Evolutionary conservation across 345 rosid species (phyloP).

Genomic region (Iberis pinnata): DNA sequence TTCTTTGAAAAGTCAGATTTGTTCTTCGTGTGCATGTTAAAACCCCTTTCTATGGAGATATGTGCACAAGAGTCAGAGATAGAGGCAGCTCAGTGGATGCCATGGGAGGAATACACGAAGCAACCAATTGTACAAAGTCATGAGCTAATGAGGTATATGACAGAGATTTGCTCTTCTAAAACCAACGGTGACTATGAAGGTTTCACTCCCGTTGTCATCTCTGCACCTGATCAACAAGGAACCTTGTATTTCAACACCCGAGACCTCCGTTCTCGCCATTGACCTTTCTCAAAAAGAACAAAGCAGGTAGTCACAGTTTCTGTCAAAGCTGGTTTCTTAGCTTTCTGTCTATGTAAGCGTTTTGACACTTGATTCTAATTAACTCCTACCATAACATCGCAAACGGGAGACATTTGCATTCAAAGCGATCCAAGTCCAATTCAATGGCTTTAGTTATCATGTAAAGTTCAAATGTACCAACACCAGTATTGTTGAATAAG

Average conservation of each 20-base stretch:
- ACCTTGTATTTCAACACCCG: constrained; percentile 28
- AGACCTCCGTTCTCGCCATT: constrained; percentile 27
- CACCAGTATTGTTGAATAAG: too few relatives aligned
- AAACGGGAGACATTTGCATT: constrained; percentile 17
- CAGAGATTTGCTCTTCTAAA: constrained; percentile 34
- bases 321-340: constrained; percentile 1
- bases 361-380: not conserved
- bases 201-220: constrained; percentile 27
- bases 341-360: constrained; percentile 15
- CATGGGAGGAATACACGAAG: constrained; percentile 36
- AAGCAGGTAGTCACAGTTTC: not conserved
- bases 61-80: constrained; percentile 68
- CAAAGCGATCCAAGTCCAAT: constrained; percentile 11
- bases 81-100: constrained; percentile 87
- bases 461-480: too few relatives aligned
- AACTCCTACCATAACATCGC: not conserved
- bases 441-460: too few relatives aligned
- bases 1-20: constrained; percentile 76
- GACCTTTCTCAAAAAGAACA: not conserved
- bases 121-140: constrained; percentile 32
- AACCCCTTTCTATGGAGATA: constrained; percentile 61
- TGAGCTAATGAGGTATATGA: constrained; percentile 31
- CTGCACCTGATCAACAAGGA: constrained; percentile 26
- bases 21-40: constrained; percentile 70
- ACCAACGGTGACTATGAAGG: constrained; percentile 28